Conservation (phyloP, 805 yeast genomes). For the Yarrowia sp. region DNA sequence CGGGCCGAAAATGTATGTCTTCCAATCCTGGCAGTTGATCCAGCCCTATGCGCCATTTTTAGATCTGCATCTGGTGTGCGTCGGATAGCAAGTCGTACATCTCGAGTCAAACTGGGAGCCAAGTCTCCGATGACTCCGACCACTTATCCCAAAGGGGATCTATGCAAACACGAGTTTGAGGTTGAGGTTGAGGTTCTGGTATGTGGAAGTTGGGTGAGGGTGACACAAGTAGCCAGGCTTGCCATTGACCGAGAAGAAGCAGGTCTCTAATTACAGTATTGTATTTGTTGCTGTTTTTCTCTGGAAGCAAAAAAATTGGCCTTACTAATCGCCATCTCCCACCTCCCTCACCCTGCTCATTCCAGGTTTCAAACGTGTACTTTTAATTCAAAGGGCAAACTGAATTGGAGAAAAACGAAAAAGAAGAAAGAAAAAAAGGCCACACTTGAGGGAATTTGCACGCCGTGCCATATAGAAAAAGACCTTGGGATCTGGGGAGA, state of each 20-base stretch:
- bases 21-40: background rate
- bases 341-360: background rate
- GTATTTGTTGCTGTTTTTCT: too few species aligned
- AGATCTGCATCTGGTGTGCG: slow-evolving; percentile 9
- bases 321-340: too few species aligned
- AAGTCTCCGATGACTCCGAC: slow-evolving; percentile 29
- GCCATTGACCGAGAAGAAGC: too few species aligned
- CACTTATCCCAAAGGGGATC: slow-evolving; percentile 8
- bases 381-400: background rate
- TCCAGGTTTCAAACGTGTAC: slow-evolving; percentile 16
- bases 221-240: too few species aligned
- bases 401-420: background rate
- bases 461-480: slow-evolving; percentile 13
- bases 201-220: background rate
- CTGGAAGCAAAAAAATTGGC: too few species aligned
- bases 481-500: background rate
- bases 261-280: too few species aligned
- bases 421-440: background rate
- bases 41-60: slow-evolving; percentile 33
- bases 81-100: slow-evolving; percentile 8
- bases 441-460: slow-evolving; percentile 21
- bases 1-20: background rate
- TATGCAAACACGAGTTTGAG: slow-evolving; percentile 4
- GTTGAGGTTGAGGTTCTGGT: slow-evolving; percentile 10
- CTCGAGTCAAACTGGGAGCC: slow-evolving; percentile 2